Conservation (phyloP, 2,329 filamentous ascomycete genomes). For the Diaporthe vexans region DNA sequence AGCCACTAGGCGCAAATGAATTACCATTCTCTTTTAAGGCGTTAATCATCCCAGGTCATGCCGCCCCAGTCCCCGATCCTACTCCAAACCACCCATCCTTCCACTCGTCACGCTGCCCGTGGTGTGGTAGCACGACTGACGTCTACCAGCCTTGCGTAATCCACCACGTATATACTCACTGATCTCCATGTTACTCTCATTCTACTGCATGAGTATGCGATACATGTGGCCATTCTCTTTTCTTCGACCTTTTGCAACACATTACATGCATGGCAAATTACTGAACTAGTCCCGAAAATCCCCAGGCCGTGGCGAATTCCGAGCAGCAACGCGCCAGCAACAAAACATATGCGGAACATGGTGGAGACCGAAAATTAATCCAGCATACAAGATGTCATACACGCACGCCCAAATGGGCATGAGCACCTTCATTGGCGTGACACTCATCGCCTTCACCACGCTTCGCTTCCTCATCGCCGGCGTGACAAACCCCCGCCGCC, state of each 20-base stretch:
- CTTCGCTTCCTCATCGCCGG: conserved; percentile 14
- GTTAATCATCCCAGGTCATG: background rate
- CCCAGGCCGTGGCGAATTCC: background rate
- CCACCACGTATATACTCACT: background rate
- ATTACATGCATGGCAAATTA: background rate
- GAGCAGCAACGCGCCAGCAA: background rate
- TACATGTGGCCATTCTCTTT: background rate
- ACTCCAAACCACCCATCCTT: background rate
- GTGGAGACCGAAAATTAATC: background rate
- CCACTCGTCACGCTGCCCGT: background rate
- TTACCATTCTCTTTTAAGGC: conserved; percentile 8
- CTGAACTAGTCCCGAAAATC: no score
- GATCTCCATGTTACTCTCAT: background rate
- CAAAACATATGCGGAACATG: background rate
- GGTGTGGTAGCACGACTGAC: background rate
- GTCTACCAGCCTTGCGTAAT: background rate
- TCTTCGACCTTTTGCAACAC: background rate
- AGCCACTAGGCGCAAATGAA: conserved; percentile 12
- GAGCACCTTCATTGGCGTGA: background rate
- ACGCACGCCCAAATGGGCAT: conserved; percentile 1
- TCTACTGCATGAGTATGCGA: background rate
- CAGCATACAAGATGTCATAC: background rate
- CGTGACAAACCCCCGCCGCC: conserved; percentile 26
- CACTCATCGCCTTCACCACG: background rate
- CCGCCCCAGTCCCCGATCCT: background rate